phyloP scores from a whole-genome alignment of 306 rosid species.

The Pachyrhizus erosus region DNA sequence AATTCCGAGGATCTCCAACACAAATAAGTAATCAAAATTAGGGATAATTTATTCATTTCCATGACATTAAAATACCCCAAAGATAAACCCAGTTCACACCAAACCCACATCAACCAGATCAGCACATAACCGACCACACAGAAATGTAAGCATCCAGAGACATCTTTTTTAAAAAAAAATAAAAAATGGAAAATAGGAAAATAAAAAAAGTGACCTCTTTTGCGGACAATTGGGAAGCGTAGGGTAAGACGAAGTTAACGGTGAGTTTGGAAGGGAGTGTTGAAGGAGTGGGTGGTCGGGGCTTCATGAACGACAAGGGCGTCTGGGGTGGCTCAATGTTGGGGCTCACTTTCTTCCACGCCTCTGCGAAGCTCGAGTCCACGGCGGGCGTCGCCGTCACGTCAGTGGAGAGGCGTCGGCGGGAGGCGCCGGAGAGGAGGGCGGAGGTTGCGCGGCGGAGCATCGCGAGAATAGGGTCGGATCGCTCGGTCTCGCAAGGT shows the following conservation, averaged over 20 bases:
- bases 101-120: background rate
- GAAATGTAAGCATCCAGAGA: background rate
- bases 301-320: constrained; percentile 69
- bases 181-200: background rate
- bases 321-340: constrained; percentile 81
- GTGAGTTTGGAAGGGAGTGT: constrained; percentile 87
- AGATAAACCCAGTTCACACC: background rate
- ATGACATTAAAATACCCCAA: background rate
- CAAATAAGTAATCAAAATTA: background rate
- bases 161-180: background rate
- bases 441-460: constrained; percentile 71
- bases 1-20: background rate
- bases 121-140: background rate
- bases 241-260: constrained; percentile 92
- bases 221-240: constrained; percentile 75
- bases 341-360: constrained; percentile 80
- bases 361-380: constrained; percentile 56
- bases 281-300: constrained; percentile 76
- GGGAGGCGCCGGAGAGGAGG: constrained; percentile 50
- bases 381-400: constrained; percentile 46
- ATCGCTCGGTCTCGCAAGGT: constrained; percentile 99
- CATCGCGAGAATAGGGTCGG: constrained; percentile 55
- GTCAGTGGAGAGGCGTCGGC: constrained; percentile 74
- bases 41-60: background rate
- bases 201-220: constrained; percentile 68